These are phyloP conservation scores for Tricholoma sp. DNA, from an alignment of 768 basidiomycete species.

Conservation along the genomic window DNA sequence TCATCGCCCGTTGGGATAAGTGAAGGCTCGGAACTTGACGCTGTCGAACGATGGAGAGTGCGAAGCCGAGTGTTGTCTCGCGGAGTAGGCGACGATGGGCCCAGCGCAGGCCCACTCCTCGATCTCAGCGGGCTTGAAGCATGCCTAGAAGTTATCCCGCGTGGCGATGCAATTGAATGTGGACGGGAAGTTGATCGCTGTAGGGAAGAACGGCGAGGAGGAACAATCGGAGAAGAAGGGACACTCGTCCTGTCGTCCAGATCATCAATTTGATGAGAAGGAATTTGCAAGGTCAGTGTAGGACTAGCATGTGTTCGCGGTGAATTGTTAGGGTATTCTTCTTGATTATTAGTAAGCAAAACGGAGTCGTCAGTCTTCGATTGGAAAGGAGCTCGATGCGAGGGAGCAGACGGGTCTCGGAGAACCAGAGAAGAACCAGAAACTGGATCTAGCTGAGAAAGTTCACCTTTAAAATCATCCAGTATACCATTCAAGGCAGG, in stretches of 20 bases:
- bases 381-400: slow-evolving; percentile 36
- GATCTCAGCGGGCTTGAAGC: slow-evolving; percentile 40
- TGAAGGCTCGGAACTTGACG: slow-evolving; percentile 82
- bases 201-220: slow-evolving; percentile 48
- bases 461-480: slow-evolving; percentile 68
- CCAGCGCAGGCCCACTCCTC: slow-evolving; percentile 31
- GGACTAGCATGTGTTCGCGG: slow-evolving; percentile 17
- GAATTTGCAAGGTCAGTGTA: slow-evolving; percentile 25
- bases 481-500: slow-evolving; percentile 57
- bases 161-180: slow-evolving; percentile 25
- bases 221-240: slow-evolving; percentile 31
- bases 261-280: slow-evolving; percentile 19
- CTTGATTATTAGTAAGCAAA: slow-evolving; percentile 18
- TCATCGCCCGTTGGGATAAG: slow-evolving; percentile 55
- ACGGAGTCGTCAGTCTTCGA: slow-evolving; percentile 28
- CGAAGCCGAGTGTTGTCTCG: slow-evolving; percentile 41
- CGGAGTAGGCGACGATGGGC: slow-evolving; percentile 18
- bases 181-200: slow-evolving; percentile 26
- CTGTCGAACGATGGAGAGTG: slow-evolving; percentile 65
- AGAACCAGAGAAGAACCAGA: slow-evolving; percentile 49
- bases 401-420: slow-evolving; percentile 58
- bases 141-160: slow-evolving; percentile 29
- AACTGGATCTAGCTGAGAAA: slow-evolving; percentile 60
- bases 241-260: slow-evolving; percentile 15
- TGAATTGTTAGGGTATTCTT: slow-evolving; percentile 18